phyloP scores from a whole-genome alignment of 345 rosid genomes.

The Limnanthes douglasii region DNA sequence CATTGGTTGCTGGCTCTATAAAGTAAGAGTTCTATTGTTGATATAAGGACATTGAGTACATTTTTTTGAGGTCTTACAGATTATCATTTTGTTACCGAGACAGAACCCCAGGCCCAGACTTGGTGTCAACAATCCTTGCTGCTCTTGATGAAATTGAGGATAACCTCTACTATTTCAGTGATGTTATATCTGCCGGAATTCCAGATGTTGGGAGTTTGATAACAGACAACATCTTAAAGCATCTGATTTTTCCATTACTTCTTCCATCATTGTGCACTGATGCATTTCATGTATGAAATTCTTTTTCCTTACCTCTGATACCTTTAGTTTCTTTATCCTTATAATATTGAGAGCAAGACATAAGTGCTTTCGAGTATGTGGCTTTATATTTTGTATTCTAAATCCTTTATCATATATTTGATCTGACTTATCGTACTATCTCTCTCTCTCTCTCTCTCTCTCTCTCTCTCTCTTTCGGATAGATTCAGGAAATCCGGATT shows the following conservation, averaged over 20 bases:
- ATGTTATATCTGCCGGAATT: conserved; percentile 94
- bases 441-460: too few species aligned
- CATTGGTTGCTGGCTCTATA: conserved; percentile 25
- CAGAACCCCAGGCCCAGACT: conserved; percentile 41
- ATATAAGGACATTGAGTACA: neutral
- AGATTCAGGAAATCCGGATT: conserved; percentile 42
- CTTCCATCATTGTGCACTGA: conserved; percentile 62
- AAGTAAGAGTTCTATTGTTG: conserved; percentile 24
- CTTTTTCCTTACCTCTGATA: conserved; percentile 3
- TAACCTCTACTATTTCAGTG: conserved; percentile 83
- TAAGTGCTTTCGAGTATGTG: conserved; percentile 5
- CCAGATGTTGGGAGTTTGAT: conserved; percentile 86
- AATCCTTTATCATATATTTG: too few species aligned
- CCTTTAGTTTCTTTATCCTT: neutral
- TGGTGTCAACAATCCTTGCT: conserved; percentile 31
- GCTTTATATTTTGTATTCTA: neutral
- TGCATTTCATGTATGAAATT: conserved; percentile 33
- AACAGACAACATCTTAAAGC: conserved; percentile 68
- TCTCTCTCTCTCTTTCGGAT: conserved; percentile 9
- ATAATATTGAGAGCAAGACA: neutral
- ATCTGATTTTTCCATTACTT: conserved; percentile 75
- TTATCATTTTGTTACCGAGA: conserved; percentile 19
- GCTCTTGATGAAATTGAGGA: conserved; percentile 95
- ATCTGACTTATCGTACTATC: too few species aligned
- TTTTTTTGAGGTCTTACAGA: conserved; percentile 8